phyloP scores from a whole-genome alignment of 305 asterid genomes.

The Solanum hybrid region DNA sequence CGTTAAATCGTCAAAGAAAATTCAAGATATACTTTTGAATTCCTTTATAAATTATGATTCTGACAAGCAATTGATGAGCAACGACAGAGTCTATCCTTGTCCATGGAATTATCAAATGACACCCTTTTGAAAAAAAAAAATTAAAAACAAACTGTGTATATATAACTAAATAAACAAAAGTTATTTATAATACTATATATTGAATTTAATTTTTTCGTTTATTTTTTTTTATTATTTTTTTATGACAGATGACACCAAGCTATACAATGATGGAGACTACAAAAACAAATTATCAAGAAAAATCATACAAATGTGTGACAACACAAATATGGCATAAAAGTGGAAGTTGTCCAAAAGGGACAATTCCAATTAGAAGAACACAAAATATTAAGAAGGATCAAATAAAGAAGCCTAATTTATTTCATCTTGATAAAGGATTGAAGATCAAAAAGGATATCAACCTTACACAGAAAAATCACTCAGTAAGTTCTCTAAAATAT shows the following conservation, averaged over 20 bases:
- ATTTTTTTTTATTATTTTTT: not conserved
- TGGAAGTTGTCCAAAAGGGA: slow-evolving; percentile 72
- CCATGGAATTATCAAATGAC: fast-evolving
- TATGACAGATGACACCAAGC: not conserved
- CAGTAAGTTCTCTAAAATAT: slow-evolving; percentile 27
- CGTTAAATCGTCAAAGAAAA: no score
- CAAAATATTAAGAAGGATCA: not conserved
- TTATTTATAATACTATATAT: not conserved
- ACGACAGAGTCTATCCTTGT: no score
- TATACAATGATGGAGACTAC: not conserved
- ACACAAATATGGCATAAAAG: slow-evolving; percentile 53
- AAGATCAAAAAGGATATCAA: not conserved
- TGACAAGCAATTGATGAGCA: no score
- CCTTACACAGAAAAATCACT: slow-evolving; percentile 32
- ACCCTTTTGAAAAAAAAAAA: no score
- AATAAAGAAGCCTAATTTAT: not conserved
- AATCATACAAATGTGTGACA: not conserved
- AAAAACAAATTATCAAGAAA: not conserved
- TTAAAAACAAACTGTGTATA: no score
- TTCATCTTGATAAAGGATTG: not conserved
- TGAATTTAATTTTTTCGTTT: not conserved
- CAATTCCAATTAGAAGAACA: slow-evolving; percentile 46
- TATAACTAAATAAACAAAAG: no score
- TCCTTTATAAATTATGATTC: no score
- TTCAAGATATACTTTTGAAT: no score